Evolutionary conservation across 805 yeast species (phyloP).

Genomic region (Zygosaccharomyces rouxii): DNA sequence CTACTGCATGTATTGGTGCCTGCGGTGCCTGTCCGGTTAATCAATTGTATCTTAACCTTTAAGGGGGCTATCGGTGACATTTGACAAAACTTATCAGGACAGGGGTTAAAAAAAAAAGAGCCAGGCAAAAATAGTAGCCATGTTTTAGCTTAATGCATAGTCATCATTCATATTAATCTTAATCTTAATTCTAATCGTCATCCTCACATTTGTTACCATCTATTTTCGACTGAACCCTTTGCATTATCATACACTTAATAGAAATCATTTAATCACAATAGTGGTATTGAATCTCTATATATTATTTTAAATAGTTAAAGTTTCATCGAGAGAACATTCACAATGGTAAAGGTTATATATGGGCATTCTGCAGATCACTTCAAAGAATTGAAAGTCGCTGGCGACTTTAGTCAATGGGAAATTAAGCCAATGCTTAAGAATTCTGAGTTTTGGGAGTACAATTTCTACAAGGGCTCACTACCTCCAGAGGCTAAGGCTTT

Average conservation of each 20-base stretch:
- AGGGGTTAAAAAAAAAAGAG: neutral
- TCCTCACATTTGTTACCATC: neutral
- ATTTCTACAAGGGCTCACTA: slow-evolving; percentile 23
- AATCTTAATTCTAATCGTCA: neutral
- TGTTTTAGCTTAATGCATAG: neutral
- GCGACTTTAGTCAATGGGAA: slow-evolving; percentile 37
- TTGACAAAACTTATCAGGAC: neutral
- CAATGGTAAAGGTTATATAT: slow-evolving; percentile 14
- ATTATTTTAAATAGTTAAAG: neutral
- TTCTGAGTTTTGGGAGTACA: slow-evolving; percentile 25
- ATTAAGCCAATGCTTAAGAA: slow-evolving; percentile 23
- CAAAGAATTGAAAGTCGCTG: slow-evolving; percentile 35
- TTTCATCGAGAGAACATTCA: neutral
- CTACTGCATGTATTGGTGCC: neutral
- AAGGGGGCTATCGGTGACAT: neutral
- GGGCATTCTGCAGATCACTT: slow-evolving; percentile 19
- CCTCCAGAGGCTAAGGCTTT: slow-evolving; percentile 16
- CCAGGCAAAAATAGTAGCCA: neutral
- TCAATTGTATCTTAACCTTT: neutral
- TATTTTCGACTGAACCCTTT: neutral
- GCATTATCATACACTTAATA: neutral
- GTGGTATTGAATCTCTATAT: neutral
- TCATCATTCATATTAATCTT: neutral
- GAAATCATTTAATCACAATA: neutral
- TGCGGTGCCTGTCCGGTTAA: neutral